Evolutionary conservation across 225 moss, liverwort and hornwort species (phyloP).

Genomic region (Sphagnum tenellum): DNA sequence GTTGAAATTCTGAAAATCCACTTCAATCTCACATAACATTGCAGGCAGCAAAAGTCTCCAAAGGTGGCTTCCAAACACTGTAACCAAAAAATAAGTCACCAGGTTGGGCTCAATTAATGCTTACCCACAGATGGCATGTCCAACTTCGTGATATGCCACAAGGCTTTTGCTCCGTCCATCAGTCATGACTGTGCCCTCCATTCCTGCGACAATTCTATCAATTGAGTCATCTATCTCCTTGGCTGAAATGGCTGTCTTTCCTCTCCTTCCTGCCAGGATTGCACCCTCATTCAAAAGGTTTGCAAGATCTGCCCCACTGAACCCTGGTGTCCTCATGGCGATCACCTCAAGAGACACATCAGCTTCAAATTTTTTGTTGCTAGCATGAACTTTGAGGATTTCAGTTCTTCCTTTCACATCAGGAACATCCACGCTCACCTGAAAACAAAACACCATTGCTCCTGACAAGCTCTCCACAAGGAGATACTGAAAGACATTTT

Average conservation of each 20-base stretch:
- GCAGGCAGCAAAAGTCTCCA: too few species aligned
- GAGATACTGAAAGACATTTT: too few species aligned
- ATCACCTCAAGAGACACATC: slow-evolving; percentile 43
- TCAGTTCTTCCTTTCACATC: slow-evolving; percentile 42
- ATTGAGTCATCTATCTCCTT: slow-evolving; percentile 51
- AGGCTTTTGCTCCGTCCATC: slow-evolving; percentile 50
- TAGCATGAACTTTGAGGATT: slow-evolving; percentile 40
- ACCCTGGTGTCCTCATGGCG: slow-evolving; percentile 50
- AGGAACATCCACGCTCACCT: slow-evolving; percentile 50
- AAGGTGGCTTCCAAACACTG: too few species aligned
- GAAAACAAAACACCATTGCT: neutral
- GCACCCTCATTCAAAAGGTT: slow-evolving; percentile 47
- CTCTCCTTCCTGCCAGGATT: slow-evolving; percentile 44
- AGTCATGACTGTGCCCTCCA: slow-evolving; percentile 42
- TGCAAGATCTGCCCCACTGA: slow-evolving; percentile 47
- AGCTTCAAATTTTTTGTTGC: slow-evolving; percentile 36
- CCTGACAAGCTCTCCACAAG: too few species aligned
- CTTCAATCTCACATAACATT: too few species aligned
- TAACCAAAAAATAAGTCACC: too few species aligned
- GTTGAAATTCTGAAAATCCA: too few species aligned
- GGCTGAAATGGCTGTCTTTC: slow-evolving; percentile 25
- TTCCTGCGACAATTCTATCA: slow-evolving; percentile 34
- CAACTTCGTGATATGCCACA: slow-evolving; percentile 54
- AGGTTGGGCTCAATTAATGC: neutral
- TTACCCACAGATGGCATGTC: slow-evolving; percentile 50